Evolutionary conservation across 352 stramenopile species (phyloP).

Genomic region (Globisporangium parvum): DNA sequence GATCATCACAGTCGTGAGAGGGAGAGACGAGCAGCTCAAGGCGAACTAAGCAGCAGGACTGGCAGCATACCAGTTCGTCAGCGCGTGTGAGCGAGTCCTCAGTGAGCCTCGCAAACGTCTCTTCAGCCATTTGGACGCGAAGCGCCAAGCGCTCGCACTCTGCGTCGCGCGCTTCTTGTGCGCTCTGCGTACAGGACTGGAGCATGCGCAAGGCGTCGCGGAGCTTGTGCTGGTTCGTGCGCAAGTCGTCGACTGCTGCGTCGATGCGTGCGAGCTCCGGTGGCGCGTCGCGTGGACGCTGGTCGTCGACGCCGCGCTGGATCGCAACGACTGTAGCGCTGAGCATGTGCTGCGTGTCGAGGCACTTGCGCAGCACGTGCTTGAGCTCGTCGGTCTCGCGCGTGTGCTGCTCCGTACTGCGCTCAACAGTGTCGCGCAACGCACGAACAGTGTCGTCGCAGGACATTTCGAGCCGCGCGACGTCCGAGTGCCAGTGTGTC

Average conservation of each 20-base stretch:
- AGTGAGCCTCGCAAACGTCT: constrained; percentile 33
- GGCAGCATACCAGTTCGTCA: constrained; percentile 40
- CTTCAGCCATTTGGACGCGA: constrained; percentile 33
- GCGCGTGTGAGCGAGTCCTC: constrained; percentile 23
- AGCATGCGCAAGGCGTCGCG: constrained; percentile 42
- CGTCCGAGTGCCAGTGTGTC: constrained; percentile 11
- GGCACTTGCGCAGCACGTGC: constrained; percentile 38
- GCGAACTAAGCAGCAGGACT: too few relatives aligned
- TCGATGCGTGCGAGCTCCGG: constrained; percentile 3
- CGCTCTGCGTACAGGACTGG: constrained; percentile 37
- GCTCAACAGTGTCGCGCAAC: constrained; percentile 17
- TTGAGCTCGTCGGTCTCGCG: constrained; percentile 28
- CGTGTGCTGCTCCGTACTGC: not conserved
- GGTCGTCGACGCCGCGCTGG: constrained; percentile 43
- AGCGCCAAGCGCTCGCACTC: constrained; percentile 23
- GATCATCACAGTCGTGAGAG: not conserved
- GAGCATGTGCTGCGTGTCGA: constrained; percentile 56
- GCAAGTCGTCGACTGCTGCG: constrained; percentile 35
- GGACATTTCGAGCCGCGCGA: constrained; percentile 3
- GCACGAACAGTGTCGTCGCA: constrained; percentile 11
- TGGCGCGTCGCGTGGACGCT: not conserved
- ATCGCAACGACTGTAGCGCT: constrained; percentile 50
- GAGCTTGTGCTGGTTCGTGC: constrained; percentile 37
- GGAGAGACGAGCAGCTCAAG: too few relatives aligned
- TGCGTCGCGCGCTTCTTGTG: constrained; percentile 26